Evolutionary conservation across 2,329 filamentous ascomycete species (phyloP).

Genomic region (Calonectria hongkongensis): DNA sequence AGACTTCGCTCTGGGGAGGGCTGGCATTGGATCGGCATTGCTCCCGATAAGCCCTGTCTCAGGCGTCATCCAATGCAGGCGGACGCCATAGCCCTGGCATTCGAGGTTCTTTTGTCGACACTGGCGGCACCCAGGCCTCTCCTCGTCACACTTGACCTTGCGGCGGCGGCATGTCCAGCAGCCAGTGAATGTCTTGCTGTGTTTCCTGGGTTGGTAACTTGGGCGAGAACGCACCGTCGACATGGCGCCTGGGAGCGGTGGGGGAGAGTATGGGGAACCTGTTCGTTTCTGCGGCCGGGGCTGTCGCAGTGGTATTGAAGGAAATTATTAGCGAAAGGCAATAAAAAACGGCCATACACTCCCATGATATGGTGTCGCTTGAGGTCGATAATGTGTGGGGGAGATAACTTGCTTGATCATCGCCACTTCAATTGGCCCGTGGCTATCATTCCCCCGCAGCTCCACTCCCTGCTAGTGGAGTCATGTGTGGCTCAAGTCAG

Average conservation of each 20-base stretch:
- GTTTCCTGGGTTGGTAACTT: slow-evolving; percentile 43
- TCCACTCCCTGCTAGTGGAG: slow-evolving; percentile 25
- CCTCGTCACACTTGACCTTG: slow-evolving; percentile 63
- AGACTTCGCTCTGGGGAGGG: slow-evolving; percentile 31
- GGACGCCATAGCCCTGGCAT: slow-evolving; percentile 58
- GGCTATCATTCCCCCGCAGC: slow-evolving; percentile 27
- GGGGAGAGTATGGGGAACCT: slow-evolving; percentile 7
- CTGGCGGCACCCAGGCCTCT: slow-evolving; percentile 58
- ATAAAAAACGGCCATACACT: background rate
- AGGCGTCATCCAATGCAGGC: slow-evolving; percentile 54
- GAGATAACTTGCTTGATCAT: slow-evolving; percentile 36
- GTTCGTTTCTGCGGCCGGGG: slow-evolving; percentile 12
- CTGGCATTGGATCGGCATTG: slow-evolving; percentile 27
- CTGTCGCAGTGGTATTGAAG: slow-evolving; percentile 20
- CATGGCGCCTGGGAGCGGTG: slow-evolving; percentile 35
- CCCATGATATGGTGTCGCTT: slow-evolving; percentile 29
- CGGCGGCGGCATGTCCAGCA: slow-evolving; percentile 62
- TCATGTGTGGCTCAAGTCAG: slow-evolving; percentile 31
- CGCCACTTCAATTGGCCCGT: slow-evolving; percentile 28
- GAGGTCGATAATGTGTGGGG: slow-evolving; percentile 1
- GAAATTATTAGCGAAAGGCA: slow-evolving; percentile 41
- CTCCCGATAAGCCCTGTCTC: slow-evolving; percentile 29
- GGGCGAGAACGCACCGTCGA: slow-evolving; percentile 34
- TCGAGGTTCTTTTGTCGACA: slow-evolving; percentile 55
- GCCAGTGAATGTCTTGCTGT: slow-evolving; percentile 56